A percentile compares a stretch with the other conserved stretches of the same genome.
Evolutionary conservation across 148 eudicot genomes (phyloP).

Genomic region (Oxyria digyna): DNA sequence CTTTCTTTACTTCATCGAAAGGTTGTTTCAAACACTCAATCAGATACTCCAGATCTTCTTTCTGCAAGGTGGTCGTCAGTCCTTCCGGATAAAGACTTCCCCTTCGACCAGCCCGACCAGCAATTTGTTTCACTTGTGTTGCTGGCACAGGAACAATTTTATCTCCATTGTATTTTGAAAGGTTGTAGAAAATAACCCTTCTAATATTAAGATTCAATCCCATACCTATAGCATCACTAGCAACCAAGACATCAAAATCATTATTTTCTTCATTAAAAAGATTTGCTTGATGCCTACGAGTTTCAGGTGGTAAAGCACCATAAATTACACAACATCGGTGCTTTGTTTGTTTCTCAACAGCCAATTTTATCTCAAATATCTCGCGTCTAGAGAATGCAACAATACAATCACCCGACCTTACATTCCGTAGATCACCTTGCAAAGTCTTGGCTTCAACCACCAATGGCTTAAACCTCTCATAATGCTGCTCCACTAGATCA

Average conservation of each 20-base stretch:
- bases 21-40: constrained; percentile 80
- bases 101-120: constrained; percentile 95
- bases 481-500: constrained; percentile 66
- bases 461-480: constrained; percentile 80
- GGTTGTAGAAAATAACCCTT: constrained; percentile 62
- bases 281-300: constrained; percentile 84
- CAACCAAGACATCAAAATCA: constrained; percentile 83
- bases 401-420: constrained; percentile 86
- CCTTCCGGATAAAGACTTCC: constrained; percentile 96
- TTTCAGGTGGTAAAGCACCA: constrained; percentile 97
- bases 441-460: constrained; percentile 96
- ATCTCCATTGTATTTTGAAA: constrained; percentile 89
- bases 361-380: constrained; percentile 88
- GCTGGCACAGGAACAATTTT: constrained; percentile 77
- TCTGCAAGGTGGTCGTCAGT: constrained; percentile 61
- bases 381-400: constrained; percentile 98
- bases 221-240: constrained; percentile 99
- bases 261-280: constrained; percentile 74
- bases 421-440: constrained; percentile 68
- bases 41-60: constrained; percentile 74
- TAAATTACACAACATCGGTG: constrained; percentile 95
- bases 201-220: constrained; percentile 88
- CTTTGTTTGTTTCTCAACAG: constrained; percentile 77
- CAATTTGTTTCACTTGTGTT: constrained; percentile 93
- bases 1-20: constrained; percentile 66